These are phyloP conservation scores for Marchantia polymorpha DNA, from an alignment of 225 moss, liverwort and hornwort species.

Conservation along the genomic window DNA sequence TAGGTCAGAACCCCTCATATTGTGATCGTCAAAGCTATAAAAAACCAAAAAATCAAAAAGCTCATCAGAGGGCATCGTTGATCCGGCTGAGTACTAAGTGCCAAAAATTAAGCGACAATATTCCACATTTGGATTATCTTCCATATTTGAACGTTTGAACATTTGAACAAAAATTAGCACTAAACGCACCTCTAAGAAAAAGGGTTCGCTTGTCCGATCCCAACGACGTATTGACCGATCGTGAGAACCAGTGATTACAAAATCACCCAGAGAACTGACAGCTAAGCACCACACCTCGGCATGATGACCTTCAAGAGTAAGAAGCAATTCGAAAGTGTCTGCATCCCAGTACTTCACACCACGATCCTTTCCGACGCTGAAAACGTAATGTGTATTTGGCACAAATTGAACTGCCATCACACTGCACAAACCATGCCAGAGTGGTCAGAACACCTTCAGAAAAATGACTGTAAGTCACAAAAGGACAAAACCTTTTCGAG, in stretches of 20 bases:
- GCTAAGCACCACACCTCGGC: slow-evolving; percentile 98
- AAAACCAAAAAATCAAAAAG: too few species aligned
- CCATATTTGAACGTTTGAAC: too few species aligned
- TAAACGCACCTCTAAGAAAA: slow-evolving; percentile 79
- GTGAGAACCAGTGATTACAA: slow-evolving; percentile 89
- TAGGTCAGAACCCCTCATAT: too few species aligned
- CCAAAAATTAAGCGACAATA: too few species aligned
- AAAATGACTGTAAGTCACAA: not conserved
- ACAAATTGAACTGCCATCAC: slow-evolving; percentile 98
- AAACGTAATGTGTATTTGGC: slow-evolving; percentile 93
- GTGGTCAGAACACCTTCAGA: not conserved
- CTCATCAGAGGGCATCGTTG: too few species aligned
- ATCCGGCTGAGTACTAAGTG: too few species aligned
- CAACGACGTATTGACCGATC: slow-evolving; percentile 98
- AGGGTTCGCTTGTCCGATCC: slow-evolving; percentile 98
- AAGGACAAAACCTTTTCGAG: not conserved
- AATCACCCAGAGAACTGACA: slow-evolving; percentile 82
- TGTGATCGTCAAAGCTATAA: too few species aligned
- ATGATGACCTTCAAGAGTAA: slow-evolving; percentile 90
- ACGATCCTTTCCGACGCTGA: slow-evolving; percentile 85
- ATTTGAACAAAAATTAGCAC: not conserved
- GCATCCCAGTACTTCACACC: slow-evolving; percentile 97
- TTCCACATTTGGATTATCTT: too few species aligned
- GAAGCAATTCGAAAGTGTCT: slow-evolving; percentile 90
- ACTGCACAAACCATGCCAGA: slow-evolving; percentile 37